Percentiles rank a stretch among this genome's conserved stretches.
phyloP scores from a whole-genome alignment of 495 filamentous ascomycete species.

The Tuber umbilicatum region DNA sequence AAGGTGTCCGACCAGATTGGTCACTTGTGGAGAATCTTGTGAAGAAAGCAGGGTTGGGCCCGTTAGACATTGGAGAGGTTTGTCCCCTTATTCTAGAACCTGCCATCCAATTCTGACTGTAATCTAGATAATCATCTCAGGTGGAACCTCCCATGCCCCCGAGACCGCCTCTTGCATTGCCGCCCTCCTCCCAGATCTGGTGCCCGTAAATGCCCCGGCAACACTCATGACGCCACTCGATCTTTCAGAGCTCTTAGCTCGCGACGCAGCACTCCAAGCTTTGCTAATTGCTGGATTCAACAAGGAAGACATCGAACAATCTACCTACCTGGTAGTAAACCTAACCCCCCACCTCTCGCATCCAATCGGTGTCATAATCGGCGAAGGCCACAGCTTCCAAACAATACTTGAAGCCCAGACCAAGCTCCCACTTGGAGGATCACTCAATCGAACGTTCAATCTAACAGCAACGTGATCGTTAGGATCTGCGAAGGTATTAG shows the following conservation, averaged over 20 bases:
- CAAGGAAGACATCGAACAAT: conserved; percentile 85
- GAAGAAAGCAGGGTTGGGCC: conserved; percentile 84
- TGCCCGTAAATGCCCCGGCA: conserved; percentile 72
- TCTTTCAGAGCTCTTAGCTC: conserved; percentile 79
- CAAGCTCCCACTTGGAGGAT: conserved; percentile 80
- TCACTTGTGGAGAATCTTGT: conserved; percentile 74
- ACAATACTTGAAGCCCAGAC: conserved; percentile 77
- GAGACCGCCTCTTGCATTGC: conserved; percentile 72
- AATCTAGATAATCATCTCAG: conserved; percentile 71
- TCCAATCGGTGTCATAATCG: conserved; percentile 78
- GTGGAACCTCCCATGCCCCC: conserved; percentile 87
- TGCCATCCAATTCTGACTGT: conserved; percentile 1
- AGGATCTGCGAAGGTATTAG: conserved; percentile 77
- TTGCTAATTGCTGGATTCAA: conserved; percentile 89
- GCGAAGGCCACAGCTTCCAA: conserved; percentile 60
- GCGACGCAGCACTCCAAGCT: conserved; percentile 92
- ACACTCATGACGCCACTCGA: conserved; percentile 73
- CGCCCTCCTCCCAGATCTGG: too few species aligned
- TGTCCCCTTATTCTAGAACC: conserved; percentile 11
- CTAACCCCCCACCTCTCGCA: conserved; percentile 81
- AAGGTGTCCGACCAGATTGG: conserved; percentile 78
- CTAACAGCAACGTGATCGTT: conserved; percentile 78
- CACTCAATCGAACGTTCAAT: conserved; percentile 65
- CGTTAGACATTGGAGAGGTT: conserved; percentile 84
- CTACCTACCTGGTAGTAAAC: conserved; percentile 92